Evolutionary conservation across 306 rosid species (phyloP), one percentile per base, ranked within the genome.

Genomic region (Dalbergia cochinchinensis): DNA sequence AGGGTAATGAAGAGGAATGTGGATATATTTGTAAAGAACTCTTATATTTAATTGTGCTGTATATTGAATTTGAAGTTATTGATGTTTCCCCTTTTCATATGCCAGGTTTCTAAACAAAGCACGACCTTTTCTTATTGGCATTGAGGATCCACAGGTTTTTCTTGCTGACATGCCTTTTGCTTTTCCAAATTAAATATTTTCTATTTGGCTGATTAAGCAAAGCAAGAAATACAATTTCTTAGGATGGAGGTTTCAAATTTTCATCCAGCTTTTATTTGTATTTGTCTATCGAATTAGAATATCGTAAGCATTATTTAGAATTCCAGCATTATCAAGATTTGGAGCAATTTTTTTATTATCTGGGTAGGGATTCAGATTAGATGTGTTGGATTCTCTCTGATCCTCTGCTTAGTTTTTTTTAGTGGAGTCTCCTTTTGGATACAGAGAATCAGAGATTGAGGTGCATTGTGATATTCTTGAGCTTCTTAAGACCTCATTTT

Each of bases 81-180:
- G 41, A 69, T 45, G 67, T 76, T 71, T 53, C 16, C 19, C 13
- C 6, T 35, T 77, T 59, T 69, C 80, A 20, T 83, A 35, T 74
- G 37, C 73, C 71, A 90, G 99, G 90, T 95, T 95, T 76, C 7
- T 48, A 59, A 88, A 16, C 63, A 83, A 83, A 50, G 90, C 78
- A 71, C 88, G 97, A 0, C 89, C 96, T 10, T 80, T 58, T 77
- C 96, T 93, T 69, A 83, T 95, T n/a, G 84, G 96, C 79, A 95
- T 95, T n/a, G 94, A 95, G 88, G 99, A 95, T 75, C 99, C 99
- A 45, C 98, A 95, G 99, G 99, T 94, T 74, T 80, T 57, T 53
- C 54, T 82, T 78, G 22, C n/a, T 47, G 50, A 84, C 69, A 64
- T 59, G 12, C 53, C 13, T 58, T 61, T 76, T 57, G 42, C 62